A percentile compares a stretch with the other conserved stretches of the same genome.
Evolutionary conservation across 345 rosid species (phyloP).

Genomic region (Aethionema arabicum): DNA sequence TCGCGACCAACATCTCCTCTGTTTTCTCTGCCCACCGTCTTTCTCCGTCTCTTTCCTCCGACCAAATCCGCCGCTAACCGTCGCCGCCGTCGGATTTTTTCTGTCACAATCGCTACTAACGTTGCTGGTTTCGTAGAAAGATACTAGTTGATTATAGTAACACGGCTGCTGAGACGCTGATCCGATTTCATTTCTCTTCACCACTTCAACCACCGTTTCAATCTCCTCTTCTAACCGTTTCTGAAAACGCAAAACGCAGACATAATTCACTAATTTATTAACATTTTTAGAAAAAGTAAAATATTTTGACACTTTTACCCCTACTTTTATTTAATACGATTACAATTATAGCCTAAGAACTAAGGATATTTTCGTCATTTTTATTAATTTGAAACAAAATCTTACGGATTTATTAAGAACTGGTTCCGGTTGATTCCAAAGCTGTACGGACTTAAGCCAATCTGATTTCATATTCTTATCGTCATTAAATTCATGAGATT

Average conservation of each 20-base stretch:
- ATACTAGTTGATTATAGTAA: neutral
- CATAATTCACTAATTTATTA: neutral
- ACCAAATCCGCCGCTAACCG: slow-evolving; percentile 13
- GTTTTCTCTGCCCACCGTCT: slow-evolving; percentile 55
- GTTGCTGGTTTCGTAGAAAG: slow-evolving; percentile 42
- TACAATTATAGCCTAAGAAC: no score
- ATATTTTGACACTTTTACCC: slow-evolving; percentile 31
- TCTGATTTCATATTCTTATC: slow-evolving; percentile 68
- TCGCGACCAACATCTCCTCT: slow-evolving; percentile 90
- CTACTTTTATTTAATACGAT: no score
- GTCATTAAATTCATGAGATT: slow-evolving; percentile 34
- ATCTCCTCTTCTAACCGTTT: slow-evolving; percentile 42
- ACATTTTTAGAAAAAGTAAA: no score
- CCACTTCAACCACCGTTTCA: slow-evolving; percentile 54
- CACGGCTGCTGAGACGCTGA: slow-evolving; percentile 47
- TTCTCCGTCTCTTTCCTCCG: slow-evolving; percentile 41
- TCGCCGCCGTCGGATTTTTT: slow-evolving; percentile 31
- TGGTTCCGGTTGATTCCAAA: slow-evolving; percentile 65
- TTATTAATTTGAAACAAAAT: slow-evolving; percentile 7
- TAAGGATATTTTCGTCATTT: no score
- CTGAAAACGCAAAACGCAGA: slow-evolving; percentile 30
- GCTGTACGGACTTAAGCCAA: slow-evolving; percentile 96
- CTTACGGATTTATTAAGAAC: slow-evolving; percentile 19
- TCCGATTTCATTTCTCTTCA: slow-evolving; percentile 35
- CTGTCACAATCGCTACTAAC: slow-evolving; percentile 37